phyloP scores from a whole-genome alignment of 805 yeast genomes.

The Torulaspora maleeae region DNA sequence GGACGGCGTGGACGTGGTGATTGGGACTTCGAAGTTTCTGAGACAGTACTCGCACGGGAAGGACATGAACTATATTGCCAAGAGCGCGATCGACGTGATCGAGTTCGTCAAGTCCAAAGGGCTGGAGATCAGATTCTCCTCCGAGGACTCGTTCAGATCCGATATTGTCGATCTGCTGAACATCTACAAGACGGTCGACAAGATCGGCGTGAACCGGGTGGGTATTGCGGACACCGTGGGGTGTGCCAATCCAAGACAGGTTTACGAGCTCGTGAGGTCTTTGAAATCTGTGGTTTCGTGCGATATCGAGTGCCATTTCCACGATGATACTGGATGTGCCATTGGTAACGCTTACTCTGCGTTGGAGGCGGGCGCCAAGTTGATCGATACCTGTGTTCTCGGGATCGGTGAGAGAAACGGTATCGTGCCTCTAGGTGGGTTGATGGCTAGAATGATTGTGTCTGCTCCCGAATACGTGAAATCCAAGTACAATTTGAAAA shows the following conservation, averaged over 20 bases:
- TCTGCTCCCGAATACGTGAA: conserved; percentile 95
- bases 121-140: conserved; percentile 91
- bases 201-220: conserved; percentile 95
- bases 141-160: conserved; percentile 96
- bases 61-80: conserved; percentile 96
- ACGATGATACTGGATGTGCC: conserved; percentile 98
- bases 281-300: conserved; percentile 89
- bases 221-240: conserved; percentile 99
- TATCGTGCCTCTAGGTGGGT: conserved; percentile 93
- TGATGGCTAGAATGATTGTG: conserved; percentile 98
- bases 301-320: conserved; percentile 98
- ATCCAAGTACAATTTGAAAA: conserved; percentile 90
- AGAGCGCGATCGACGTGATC: conserved; percentile 92
- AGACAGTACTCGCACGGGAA: conserved; percentile 96
- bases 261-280: conserved; percentile 91
- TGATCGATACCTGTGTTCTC: conserved; percentile 92
- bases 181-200: conserved; percentile 93
- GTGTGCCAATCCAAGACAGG: conserved; percentile 98
- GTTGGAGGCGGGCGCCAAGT: conserved; percentile 92
- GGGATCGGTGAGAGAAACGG: conserved; percentile 99
- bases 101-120: conserved; percentile 96
- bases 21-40: conserved; percentile 93
- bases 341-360: conserved; percentile 98
- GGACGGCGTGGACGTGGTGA: conserved; percentile 97
- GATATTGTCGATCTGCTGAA: conserved; percentile 92